Evolutionary conservation across 495 filamentous ascomycete genomes (phyloP), one percentile per base, ranked within the genome.

Genomic region (Jackrogersella minutella): DNA sequence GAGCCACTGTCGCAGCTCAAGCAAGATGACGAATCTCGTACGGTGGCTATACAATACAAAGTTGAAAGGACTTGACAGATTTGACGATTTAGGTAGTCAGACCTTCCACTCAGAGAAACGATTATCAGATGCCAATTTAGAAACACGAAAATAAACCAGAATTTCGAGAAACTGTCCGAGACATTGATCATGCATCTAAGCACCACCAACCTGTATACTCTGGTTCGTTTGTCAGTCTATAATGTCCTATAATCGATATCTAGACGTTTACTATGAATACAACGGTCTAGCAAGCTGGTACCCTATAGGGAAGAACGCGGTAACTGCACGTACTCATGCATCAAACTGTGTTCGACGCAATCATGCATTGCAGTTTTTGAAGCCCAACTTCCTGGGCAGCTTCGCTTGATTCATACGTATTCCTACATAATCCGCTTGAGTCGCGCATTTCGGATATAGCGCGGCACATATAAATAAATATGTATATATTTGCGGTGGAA

Each of bases 291-390:
- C 41, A 69, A 57, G 28, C 14, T 56, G 55, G 61, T 58, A 58
- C 16, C 60, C 61, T 69, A 69, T 69, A 62, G 64, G 66, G 36
- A 58, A 65, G 57, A 57, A 53, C 61, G 61, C 57, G 51, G 60
- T 6, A 13, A 40, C 61, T 65, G 61, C 61, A 69, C 61, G 46
- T 37, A 61, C 50, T 47, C 61, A 64, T 69, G 66, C 61, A 60
- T 43, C 50, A 47, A 39, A 11, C 40, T 68, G 30, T 54, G 55
- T 46, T 68, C 66, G 60, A 69, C 61, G 66, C 55, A 69, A 69
- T 65, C 66, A 69, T 69, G 66, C 66, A 69, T 69, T 58, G n/a
- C 52, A 46, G 24, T 62, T 69, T 62, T 69, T 69, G 66, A 69
- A 69, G 66, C 66, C 66, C 66, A 69, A 69, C 61, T 62, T 21